Base-by-base conservation (phyloP, 2,329 filamentous ascomycete species). In the Fusarium beomiforme region DNA sequence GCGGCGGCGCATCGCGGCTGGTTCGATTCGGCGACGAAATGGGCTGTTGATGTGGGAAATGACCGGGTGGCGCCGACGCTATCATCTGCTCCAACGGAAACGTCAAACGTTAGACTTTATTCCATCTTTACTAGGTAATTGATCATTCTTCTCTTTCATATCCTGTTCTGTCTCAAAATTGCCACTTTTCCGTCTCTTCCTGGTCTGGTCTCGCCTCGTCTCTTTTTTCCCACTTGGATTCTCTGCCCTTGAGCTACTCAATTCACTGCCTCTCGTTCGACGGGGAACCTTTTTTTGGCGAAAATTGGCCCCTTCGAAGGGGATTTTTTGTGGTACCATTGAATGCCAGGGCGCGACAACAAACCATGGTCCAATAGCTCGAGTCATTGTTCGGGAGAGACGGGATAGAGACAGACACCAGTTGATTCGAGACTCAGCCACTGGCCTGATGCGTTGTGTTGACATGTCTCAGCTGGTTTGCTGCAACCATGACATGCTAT, bases 21-120 rank as follows among this genome's bases (percentile, higher is more conserved):
- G 75, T 75, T 75, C 75, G 75, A 76, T 76, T 75, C 62, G 66
- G 64, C 58, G 72, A 59, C 36, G 75, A 71, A 76, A 75, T 76
- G 75, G 75, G 73, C 75, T 76, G 75, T 76, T 76, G 74, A 59
- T 67, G 63, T 59, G 70, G 74, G 47, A 69, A 67, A 50, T 74
- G 72, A n/a, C 59, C 66, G 70, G 72, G 70, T 72, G 70, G 70
- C 66, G 70, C 62, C 55, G 70, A 66, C 65, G 71, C 68, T 59
- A 74, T 74, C 71, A 74, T 73, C 71, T 73, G 69, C 51, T 72
- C 65, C 67, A 65, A 55, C 59, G 43, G 46, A 60, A 58, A 72
- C 47, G 43, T 39, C 66, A 72, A 67, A 64, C 37, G 71, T 73
- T 70, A 73, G 71, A 72, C 49, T 70, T 42, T 31, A 64, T 70